Conservation (phyloP, 2,329 filamentous ascomycete species). For the Verruconis gallopava region DNA sequence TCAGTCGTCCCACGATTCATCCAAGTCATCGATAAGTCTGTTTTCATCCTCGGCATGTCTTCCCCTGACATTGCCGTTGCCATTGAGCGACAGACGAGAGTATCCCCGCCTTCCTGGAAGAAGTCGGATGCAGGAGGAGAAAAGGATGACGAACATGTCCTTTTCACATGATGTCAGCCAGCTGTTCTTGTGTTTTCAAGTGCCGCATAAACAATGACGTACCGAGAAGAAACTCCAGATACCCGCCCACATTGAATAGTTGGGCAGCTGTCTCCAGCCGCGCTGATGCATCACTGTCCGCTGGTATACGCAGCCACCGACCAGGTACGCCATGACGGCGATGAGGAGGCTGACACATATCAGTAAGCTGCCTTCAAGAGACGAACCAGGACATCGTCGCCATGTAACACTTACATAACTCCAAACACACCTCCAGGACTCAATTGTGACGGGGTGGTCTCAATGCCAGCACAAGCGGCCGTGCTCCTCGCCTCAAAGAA, state of each 20-base stretch:
- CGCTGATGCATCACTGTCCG: conserved; percentile 86
- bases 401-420: conserved; percentile 66
- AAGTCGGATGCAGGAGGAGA: conserved; percentile 55
- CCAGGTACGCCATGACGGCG: conserved; percentile 74
- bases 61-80: conserved; percentile 27
- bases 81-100: conserved; percentile 38
- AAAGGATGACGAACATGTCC: conserved; percentile 52
- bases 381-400: conserved; percentile 28
- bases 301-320: conserved; percentile 92
- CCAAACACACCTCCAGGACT: conserved; percentile 70
- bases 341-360: conserved; percentile 35
- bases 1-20: conserved; percentile 89
- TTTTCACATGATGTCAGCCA: conserved; percentile 13
- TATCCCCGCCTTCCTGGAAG: conserved; percentile 56
- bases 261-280: conserved; percentile 90
- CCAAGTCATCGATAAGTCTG: conserved; percentile 83
- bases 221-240: conserved; percentile 77
- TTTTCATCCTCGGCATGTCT: conserved; percentile 69
- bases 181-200: not conserved
- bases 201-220: conserved; percentile 23
- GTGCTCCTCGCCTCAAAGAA: conserved; percentile 85
- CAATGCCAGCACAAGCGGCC: conserved; percentile 67
- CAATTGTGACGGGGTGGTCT: conserved; percentile 43
- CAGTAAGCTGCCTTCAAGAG: not conserved
- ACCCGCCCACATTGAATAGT: conserved; percentile 84